Evolutionary conservation across 495 filamentous ascomycete genomes (phyloP).

Genomic region (Penicillium angulare): DNA sequence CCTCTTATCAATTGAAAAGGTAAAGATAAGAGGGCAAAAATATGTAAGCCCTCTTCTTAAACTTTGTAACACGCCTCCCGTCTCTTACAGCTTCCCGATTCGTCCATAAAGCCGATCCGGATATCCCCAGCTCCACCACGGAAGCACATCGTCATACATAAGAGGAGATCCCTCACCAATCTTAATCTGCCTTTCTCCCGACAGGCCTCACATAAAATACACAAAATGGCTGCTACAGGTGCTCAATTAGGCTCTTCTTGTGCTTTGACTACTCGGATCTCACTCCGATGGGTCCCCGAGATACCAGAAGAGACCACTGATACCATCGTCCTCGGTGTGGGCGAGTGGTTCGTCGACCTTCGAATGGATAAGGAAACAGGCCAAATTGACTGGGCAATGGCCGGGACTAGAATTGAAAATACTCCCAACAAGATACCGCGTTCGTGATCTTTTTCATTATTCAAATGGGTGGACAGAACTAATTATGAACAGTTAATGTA

Average conservation of each 20-base stretch:
- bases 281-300: slow-evolving; percentile 19
- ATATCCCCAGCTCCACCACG: not conserved
- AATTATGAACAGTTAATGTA: slow-evolving; percentile 22
- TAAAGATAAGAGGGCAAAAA: no score
- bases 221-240: slow-evolving; percentile 11
- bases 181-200: not conserved
- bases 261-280: slow-evolving; percentile 12
- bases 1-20: no score
- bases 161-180: not conserved
- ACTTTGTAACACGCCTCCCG: no score
- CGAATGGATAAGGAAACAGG: slow-evolving; percentile 17
- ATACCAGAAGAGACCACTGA: slow-evolving; percentile 15
- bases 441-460: not conserved
- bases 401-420: slow-evolving; percentile 11
- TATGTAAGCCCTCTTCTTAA: no score
- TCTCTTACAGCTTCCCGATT: slow-evolving; percentile 20
- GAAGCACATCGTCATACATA: not conserved
- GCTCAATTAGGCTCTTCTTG: slow-evolving; percentile 5
- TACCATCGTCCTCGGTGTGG: slow-evolving; percentile 17
- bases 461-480: not conserved
- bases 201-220: not conserved
- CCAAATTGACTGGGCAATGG: slow-evolving; percentile 25
- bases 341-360: slow-evolving; percentile 15
- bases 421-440: slow-evolving; percentile 11
- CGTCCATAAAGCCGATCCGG: slow-evolving; percentile 4